Evolutionary conservation across 345 rosid genomes (phyloP), one percentile per base, ranked within the genome.

Genomic region (Populus pruinosa): DNA sequence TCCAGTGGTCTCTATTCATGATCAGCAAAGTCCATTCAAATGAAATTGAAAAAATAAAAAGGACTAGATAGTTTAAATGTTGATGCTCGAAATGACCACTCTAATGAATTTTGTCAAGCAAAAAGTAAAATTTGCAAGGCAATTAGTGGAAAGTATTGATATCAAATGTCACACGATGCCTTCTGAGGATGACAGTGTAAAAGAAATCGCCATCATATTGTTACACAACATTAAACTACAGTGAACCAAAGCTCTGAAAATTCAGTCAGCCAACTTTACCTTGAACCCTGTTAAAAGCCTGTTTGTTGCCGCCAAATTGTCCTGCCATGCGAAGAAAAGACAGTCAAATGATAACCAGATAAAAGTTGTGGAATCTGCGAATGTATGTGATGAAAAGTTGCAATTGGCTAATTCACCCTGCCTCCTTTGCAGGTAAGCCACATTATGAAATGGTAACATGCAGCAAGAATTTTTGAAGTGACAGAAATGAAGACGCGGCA

Each of bases 251-350:
- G 31, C 21, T 16, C 41, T 53, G 36, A 73, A 63, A 33, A 29
- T 8, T 33, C 2, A 62, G 21, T 18, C 12, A 43, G 44, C 35
- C 41, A 74, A 67, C 23, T 33, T 81, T 64, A 86, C 87, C 88
- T 88, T 83, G 82, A 77, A 85, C 76, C 68, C 67, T 73, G 25
- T 76, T 74, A 63, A 80, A 25, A 75, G 64, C 68, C 49, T 70
- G 69, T 81, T 56, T 75, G n/a, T 55, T 38, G 69, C 79, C 71
- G 21, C 86, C 84, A 68, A 69, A 67, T 79, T 81, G 68, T 23
- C 80, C 87, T 83, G 27, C 61, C 12, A 82, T 59, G 61, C 38
- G 49, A 53, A 50, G 20, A 53, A 49, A 77, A 36, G 41, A 53
- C 79, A 61, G 65, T 61, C 31, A 61, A 8, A 4, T 23, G 25